These are phyloP conservation scores for Sporothrix phasma DNA, from an alignment of 2,329 filamentous ascomycete genomes.

Conservation along the genomic window DNA sequence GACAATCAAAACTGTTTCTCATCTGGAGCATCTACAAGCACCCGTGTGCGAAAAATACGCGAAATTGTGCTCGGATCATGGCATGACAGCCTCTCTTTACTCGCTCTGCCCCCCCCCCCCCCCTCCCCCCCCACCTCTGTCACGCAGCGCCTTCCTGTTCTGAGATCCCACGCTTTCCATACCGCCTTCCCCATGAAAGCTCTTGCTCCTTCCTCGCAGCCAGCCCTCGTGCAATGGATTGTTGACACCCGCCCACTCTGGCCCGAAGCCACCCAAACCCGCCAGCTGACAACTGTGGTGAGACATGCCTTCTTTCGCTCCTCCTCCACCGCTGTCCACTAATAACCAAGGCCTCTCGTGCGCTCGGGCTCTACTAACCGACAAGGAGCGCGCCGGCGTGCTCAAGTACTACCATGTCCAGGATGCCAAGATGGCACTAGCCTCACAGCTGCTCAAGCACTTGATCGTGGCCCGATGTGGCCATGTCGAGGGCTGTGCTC, in stretches of 20 bases:
- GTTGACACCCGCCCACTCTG: constrained; percentile 51
- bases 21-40: neutral
- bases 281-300: constrained; percentile 38
- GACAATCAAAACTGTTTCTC: neutral
- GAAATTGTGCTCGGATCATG: neutral
- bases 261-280: constrained; percentile 41
- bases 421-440: constrained; percentile 67
- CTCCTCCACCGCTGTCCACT: neutral
- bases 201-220: constrained; percentile 13
- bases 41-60: no score
- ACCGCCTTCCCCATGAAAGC: constrained; percentile 6
- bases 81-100: neutral
- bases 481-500: constrained; percentile 21
- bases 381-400: constrained; percentile 46
- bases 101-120: neutral
- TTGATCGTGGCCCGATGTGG: constrained; percentile 49
- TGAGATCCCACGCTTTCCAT: neutral
- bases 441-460: constrained; percentile 64
- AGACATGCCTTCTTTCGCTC: constrained; percentile 17
- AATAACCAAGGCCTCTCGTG: constrained; percentile 26
- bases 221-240: constrained; percentile 48
- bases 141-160: neutral
- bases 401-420: constrained; percentile 54
- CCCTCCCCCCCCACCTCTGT: neutral
- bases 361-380: constrained; percentile 39